phyloP scores from a whole-genome alignment of 306 rosid genomes.

The Pyrus pyrifolia region DNA sequence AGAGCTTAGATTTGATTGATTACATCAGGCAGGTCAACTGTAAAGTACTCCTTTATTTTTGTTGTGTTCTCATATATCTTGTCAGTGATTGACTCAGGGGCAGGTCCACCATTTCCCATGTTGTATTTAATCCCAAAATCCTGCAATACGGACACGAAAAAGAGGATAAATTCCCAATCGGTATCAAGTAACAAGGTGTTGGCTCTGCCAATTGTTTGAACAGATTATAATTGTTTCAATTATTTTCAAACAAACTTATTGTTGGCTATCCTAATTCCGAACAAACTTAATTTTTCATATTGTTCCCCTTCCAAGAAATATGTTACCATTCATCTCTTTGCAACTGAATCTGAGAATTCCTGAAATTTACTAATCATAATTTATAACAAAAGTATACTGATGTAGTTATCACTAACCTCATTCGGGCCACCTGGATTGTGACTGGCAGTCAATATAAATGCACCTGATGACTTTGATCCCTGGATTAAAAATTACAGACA shows the following conservation, averaged over 20 bases:
- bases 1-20: slow-evolving; percentile 11
- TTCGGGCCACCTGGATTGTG: slow-evolving; percentile 99
- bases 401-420: slow-evolving; percentile 42
- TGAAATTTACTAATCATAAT: neutral
- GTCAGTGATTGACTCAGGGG: slow-evolving; percentile 90
- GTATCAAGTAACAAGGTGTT: neutral
- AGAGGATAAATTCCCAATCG: neutral
- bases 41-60: slow-evolving; percentile 77
- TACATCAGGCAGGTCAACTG: slow-evolving; percentile 86
- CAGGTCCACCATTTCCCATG: slow-evolving; percentile 99
- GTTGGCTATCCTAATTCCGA: neutral
- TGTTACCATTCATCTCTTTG: neutral
- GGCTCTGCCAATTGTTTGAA: neutral
- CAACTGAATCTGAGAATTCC: neutral
- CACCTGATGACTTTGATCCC: slow-evolving; percentile 94
- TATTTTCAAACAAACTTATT: neutral
- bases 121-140: slow-evolving; percentile 97
- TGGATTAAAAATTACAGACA: slow-evolving; percentile 25
- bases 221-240: neutral
- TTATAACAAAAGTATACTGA: neutral
- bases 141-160: slow-evolving; percentile 43
- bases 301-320: neutral
- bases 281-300: neutral
- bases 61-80: slow-evolving; percentile 79
- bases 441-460: slow-evolving; percentile 96